Base-by-base conservation (phyloP, 495 filamentous ascomycete genomes). In the Penicillium coffeae region DNA sequence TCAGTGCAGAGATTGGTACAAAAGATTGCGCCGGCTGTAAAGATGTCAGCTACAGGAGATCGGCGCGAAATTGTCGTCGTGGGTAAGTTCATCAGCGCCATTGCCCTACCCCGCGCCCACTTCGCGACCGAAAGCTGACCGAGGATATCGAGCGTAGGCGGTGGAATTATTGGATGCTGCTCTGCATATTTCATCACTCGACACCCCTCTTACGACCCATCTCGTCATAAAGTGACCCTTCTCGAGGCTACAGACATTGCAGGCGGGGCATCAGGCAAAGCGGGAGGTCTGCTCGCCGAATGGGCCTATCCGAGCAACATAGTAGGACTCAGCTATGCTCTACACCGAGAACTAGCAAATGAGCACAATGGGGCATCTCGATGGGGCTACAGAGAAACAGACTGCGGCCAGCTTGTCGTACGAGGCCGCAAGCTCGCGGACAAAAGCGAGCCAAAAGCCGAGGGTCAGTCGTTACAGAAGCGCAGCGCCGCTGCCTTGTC, bases 111-210 rank as follows among this genome's bases (percentile, higher is more conserved):
- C 68, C 64, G 65, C 66, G 55, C 49, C n/a, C 14, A 34, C 43
- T 44, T 25, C 35, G 14, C 43, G 35, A 38, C 9, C 46, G 34
- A 13, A 40, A 13, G 54, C 51, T 68, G 34, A 65, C 39, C 47
- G 19, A 5, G 10, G 19, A 39, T 15, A 38, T 22, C 22, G 13
- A 39, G 38, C 7, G 16, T 19, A 91, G 92, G 93, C 55, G 93
- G 92, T 56, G 93, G 93, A 60, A 90, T 98, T 47, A 95, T 98
- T 59, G 93, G 93, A 57, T 87, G 84, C 65, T 93, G 89, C 46
- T 89, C 89, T 12, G 93, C 93, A 43, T 98, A 98, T 68, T 97
- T 86, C 62, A 74, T 98, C 12, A 92, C 90, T 1, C 85, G 89
- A 51, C 93, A 98, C 67, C 87, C 88, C 9, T 81, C 80, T 18